Percentiles rank a stretch among this genome's conserved stretches.
These are phyloP conservation scores for Solioccasus polychromus DNA, from an alignment of 768 basidiomycete genomes.

Conservation along the genomic window DNA sequence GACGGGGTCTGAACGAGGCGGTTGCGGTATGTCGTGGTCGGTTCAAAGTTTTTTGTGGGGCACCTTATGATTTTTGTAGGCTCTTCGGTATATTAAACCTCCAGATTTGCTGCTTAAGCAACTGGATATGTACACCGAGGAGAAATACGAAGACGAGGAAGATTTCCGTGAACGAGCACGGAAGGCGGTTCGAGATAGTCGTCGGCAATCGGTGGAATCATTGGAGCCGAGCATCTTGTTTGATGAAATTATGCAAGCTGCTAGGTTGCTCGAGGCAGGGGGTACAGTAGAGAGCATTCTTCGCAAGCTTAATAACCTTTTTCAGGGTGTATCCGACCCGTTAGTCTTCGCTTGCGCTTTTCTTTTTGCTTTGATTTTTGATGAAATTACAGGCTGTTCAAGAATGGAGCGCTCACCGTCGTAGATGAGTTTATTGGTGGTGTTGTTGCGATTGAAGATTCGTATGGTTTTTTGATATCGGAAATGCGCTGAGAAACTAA, in stretches of 20 bases:
- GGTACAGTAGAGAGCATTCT: slow-evolving; percentile 55
- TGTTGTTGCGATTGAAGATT: slow-evolving; percentile 53
- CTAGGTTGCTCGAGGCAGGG: slow-evolving; percentile 40
- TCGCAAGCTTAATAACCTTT: slow-evolving; percentile 50
- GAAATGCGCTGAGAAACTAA: slow-evolving; percentile 12
- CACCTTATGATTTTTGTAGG: slow-evolving; percentile 39
- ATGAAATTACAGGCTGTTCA: slow-evolving; percentile 49
- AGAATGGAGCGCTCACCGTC: slow-evolving; percentile 55
- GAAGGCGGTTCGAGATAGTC: slow-evolving; percentile 30
- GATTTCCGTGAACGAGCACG: slow-evolving; percentile 69
- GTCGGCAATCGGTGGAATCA: slow-evolving; percentile 17
- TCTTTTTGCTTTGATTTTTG: neutral
- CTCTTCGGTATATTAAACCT: slow-evolving; percentile 70
- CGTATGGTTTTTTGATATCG: slow-evolving; percentile 43
- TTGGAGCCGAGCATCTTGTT: slow-evolving; percentile 56
- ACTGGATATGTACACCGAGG: slow-evolving; percentile 78
- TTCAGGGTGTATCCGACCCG: slow-evolving; percentile 61
- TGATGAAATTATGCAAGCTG: slow-evolving; percentile 58
- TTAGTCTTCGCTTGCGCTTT: slow-evolving; percentile 34
- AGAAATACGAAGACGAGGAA: slow-evolving; percentile 88
- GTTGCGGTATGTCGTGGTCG: slow-evolving; percentile 61
- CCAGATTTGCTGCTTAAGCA: slow-evolving; percentile 80
- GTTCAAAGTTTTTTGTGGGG: neutral
- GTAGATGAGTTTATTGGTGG: slow-evolving; percentile 67
- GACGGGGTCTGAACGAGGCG: slow-evolving; percentile 79